A percentile compares a stretch with the other conserved stretches of the same genome.
Evolutionary conservation across 129 eudicot genomes (phyloP).

Genomic region (Saussurea involucrata): DNA sequence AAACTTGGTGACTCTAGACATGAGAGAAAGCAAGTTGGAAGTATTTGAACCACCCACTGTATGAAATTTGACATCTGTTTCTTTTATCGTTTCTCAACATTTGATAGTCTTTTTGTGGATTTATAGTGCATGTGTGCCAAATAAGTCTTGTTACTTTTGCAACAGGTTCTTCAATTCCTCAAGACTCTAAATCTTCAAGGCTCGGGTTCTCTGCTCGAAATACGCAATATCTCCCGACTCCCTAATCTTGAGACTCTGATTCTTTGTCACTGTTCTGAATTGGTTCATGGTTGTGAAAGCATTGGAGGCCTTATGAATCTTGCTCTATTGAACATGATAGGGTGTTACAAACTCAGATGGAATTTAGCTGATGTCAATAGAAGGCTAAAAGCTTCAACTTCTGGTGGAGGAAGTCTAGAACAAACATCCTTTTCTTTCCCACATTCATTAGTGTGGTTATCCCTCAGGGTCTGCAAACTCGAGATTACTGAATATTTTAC

Average conservation of each 20-base stretch:
- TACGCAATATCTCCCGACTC: background rate
- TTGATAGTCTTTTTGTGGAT: background rate
- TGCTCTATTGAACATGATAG: background rate
- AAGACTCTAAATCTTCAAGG: conserved; percentile 3
- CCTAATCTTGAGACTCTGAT: conserved; percentile 8
- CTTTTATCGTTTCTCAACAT: background rate
- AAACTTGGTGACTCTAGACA: conserved; percentile 29
- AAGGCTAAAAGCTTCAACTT: background rate
- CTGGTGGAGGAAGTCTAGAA: background rate
- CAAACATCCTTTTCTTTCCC: background rate
- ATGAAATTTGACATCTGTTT: background rate
- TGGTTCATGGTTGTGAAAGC: conserved; percentile 12
- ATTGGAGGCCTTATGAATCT: conserved; percentile 2
- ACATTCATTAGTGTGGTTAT: background rate
- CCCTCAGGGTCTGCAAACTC: background rate
- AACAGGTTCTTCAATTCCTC: conserved; percentile 5
- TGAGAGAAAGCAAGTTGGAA: conserved; percentile 22
- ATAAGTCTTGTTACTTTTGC: background rate
- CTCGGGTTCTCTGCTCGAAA: background rate
- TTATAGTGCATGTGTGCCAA: background rate
- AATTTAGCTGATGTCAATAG: background rate
- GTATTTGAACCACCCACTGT: conserved; percentile 17
- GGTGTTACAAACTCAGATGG: background rate
- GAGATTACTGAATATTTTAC: background rate
- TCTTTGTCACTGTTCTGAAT: background rate